Evolutionary conservation across 1,139 yeast genomes (phyloP), one percentile per base, ranked within the genome.

Genomic region (Taiozyma sp.): DNA sequence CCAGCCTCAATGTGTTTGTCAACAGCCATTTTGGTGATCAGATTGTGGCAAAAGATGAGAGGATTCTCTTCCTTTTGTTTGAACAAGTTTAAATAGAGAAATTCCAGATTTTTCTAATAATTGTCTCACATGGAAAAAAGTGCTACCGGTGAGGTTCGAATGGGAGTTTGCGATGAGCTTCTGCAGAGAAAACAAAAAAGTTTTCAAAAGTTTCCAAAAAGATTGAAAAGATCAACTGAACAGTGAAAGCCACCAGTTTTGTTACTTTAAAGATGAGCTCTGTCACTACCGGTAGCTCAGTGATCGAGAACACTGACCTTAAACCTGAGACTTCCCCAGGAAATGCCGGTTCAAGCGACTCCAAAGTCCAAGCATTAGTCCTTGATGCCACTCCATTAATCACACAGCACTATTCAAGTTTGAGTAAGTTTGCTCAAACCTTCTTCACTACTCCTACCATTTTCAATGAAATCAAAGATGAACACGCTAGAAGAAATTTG

Each of bases 361-460:
- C 59, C 6, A 68, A 68, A 49, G 81, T 83, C 38, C 73, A 76
- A 53, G 72, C 84, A 2, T 72, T 93, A 52, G 86, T 93, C 16
- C 76, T 93, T 58, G 99, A 93, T 76, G 97, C 98, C 8, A 96
- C 96, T 51, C 99, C 99, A 12, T 73, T 93, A 62, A 86, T 93
- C 60, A 87, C 96, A 2, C 95, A 88, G 64, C 78, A 95, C 8
- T 88, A 88, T n/a, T 76, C 90, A 2, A 80, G 84, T 36, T 75
- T 91, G 52, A 85, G 85, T 65, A 81, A 79, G 55, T 79, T 77
- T 64, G 97, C 96, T 0, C 70, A 76, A 27, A 69, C 70, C 22
- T 89, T 87, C 64, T 87, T 77, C 66, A 92, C 98, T 14, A 90
- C 98, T 1, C 98, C 98, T 3, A 92, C 97, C 1, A 98, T 95